A percentile compares a stretch with the other conserved stretches of the same genome.
Evolutionary conservation across 1,284 basidiomycete species (phyloP).

Genomic region (Cryptococcus sp.): DNA sequence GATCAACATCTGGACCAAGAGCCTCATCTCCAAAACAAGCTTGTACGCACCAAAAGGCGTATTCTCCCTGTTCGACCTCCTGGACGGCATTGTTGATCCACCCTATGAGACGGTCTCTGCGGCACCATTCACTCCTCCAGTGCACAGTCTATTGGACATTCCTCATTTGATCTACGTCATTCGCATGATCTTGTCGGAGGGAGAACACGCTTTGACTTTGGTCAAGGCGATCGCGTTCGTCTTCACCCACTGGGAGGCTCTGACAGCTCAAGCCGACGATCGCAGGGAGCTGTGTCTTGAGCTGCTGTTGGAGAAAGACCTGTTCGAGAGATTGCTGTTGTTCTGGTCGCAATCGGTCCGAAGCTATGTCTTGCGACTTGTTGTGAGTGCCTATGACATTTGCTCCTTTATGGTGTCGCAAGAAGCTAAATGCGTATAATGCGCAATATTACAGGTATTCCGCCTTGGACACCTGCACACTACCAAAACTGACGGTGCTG

Average conservation of each 20-base stretch:
- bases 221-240: constrained; percentile 58
- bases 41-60: constrained; percentile 58
- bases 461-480: constrained; percentile 56
- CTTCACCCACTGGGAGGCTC: constrained; percentile 58
- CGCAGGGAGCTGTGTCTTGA: constrained; percentile 55
- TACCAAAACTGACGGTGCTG: constrained; percentile 39
- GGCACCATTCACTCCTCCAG: not conserved
- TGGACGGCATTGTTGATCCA: constrained; percentile 52
- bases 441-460: constrained; percentile 48
- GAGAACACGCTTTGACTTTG: constrained; percentile 57
- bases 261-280: constrained; percentile 53
- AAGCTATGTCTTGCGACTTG: constrained; percentile 54
- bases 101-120: constrained; percentile 33
- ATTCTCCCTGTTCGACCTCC: constrained; percentile 56
- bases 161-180: constrained; percentile 55
- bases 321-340: constrained; percentile 56
- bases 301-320: constrained; percentile 52
- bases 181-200: constrained; percentile 55
- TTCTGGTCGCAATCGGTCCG: constrained; percentile 59
- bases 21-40: constrained; percentile 55
- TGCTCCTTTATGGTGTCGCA: not conserved
- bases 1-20: constrained; percentile 56
- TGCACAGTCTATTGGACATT: constrained; percentile 51
- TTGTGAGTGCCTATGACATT: constrained; percentile 38
- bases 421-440: not conserved